Percentiles rank a stretch among this genome's conserved stretches.
Evolutionary conservation across 73 alveolate species (phyloP).

Genomic region (Uronychia setigera): DNA sequence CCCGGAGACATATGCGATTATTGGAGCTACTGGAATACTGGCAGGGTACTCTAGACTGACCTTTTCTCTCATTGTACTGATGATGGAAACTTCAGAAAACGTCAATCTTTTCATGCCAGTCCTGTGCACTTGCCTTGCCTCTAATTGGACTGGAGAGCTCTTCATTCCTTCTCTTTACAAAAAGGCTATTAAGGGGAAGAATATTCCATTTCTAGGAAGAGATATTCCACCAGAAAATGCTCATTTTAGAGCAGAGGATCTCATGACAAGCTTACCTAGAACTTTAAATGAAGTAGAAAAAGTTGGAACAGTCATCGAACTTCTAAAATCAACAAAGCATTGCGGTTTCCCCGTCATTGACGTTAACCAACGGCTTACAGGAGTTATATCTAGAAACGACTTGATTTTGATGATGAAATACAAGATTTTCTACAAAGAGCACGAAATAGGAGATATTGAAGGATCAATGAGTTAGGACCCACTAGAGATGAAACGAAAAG

Average conservation of each 20-base stretch:
- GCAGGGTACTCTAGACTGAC: constrained; percentile 77
- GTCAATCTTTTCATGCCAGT: constrained; percentile 63
- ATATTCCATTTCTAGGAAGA: constrained; percentile 43
- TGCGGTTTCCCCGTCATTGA: constrained; percentile 40
- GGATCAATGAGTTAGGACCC: no score
- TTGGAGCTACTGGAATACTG: constrained; percentile 69
- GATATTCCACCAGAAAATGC: constrained; percentile 22
- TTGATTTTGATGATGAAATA: constrained; percentile 17
- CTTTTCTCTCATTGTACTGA: constrained; percentile 66
- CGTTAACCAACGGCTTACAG: constrained; percentile 26
- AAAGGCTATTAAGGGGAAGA: constrained; percentile 29
- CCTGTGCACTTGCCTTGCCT: constrained; percentile 53
- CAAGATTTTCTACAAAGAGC: not conserved
- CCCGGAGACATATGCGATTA: constrained; percentile 68
- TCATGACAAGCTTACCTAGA: constrained; percentile 30
- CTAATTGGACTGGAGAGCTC: constrained; percentile 63
- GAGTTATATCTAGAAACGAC: constrained; percentile 27
- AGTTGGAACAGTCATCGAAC: constrained; percentile 1
- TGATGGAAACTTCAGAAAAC: constrained; percentile 76
- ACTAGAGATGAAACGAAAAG: no score
- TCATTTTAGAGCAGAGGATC: constrained; percentile 24
- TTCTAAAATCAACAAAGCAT: not conserved
- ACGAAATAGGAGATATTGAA: not conserved
- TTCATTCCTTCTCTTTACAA: constrained; percentile 57
- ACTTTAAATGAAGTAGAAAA: constrained; percentile 8